phyloP scores from a whole-genome alignment of 1,139 yeast species.

The Blastobotrys capitulatus region DNA sequence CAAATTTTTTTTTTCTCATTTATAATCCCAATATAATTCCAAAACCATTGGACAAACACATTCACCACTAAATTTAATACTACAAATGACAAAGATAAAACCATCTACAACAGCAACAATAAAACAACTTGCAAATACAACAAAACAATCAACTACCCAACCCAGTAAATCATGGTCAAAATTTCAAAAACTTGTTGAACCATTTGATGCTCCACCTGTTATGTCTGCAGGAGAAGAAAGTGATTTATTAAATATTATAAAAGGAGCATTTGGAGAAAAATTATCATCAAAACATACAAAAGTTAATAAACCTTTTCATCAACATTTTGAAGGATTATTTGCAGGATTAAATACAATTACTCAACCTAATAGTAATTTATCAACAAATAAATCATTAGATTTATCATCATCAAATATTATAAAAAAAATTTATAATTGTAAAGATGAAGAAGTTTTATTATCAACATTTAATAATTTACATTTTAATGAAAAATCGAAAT shows the following conservation, averaged over 20 bases:
- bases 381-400: not conserved
- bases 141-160: not conserved
- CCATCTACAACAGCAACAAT: not conserved
- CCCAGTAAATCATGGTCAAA: not conserved
- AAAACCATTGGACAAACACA: too few relatives aligned
- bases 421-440: conserved; percentile 11
- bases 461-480: conserved; percentile 22
- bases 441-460: conserved; percentile 15
- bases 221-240: conserved; percentile 21
- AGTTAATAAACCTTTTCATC: conserved; percentile 18
- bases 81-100: conserved; percentile 3
- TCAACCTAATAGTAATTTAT: not conserved
- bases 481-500: conserved; percentile 23
- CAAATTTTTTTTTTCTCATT: too few relatives aligned
- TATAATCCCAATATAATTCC: too few relatives aligned
- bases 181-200: conserved; percentile 17
- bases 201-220: conserved; percentile 23
- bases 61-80: too few relatives aligned
- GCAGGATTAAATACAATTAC: conserved; percentile 23
- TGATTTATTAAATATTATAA: conserved; percentile 19
- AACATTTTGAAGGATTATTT: conserved; percentile 27
- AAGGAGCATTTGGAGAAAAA: conserved; percentile 18
- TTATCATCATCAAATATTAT: too few relatives aligned
- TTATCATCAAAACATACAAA: conserved; percentile 17
- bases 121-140: not conserved